Base-by-base conservation (phyloP, 805 yeast genomes). In the Starmerella tilneyi region DNA sequence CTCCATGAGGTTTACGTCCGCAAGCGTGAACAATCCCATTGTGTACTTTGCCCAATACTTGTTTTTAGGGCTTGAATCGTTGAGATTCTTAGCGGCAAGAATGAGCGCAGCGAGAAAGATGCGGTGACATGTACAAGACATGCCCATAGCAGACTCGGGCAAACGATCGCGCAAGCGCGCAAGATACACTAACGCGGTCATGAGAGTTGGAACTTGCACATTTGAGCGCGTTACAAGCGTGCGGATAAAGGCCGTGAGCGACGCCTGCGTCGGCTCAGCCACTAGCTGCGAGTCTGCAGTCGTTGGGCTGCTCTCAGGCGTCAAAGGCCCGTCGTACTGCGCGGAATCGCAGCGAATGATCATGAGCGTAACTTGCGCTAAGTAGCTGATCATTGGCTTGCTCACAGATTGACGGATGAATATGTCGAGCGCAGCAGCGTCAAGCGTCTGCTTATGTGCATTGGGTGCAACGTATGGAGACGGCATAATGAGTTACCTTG, bases 41-140 rank as follows among this genome's bases (percentile, higher is more conserved):
- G 97, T 88, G 68, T 89, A 88, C 49, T 76, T 73, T 4, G 94
- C 80, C 98, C 98, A 89, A 67, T 92, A 96, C 66, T 82, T 88
- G 67, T 89, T 89, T 61, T 89, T 73, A 34, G 98, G 98, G 17
- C 94, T 80, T 3, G 94, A 82, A 68, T 89, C 98, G 64, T 89
- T 89, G 52, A 88, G 73, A 51, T 78, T 79, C 67, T 89, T 89
- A 13, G 97, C 96, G n/a, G 94, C 83, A 40, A 92, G 66, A 35
- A 89, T 84, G 46, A 89, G 71, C 36, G 95, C 76, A 0, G 96
- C 95, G 43, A 89, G 68, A 54, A 89, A 92, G 47, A 89, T 84
- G 49, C 97, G 73, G 67, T 89, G 98, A 59, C 94, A 75, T 8
- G 97, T 86, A 43, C 96, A 82, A 43, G 71, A 61, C 73, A 88